Conservation (phyloP, 768 basidiomycete genomes). For the Rossbeevera mucosa region DNA sequence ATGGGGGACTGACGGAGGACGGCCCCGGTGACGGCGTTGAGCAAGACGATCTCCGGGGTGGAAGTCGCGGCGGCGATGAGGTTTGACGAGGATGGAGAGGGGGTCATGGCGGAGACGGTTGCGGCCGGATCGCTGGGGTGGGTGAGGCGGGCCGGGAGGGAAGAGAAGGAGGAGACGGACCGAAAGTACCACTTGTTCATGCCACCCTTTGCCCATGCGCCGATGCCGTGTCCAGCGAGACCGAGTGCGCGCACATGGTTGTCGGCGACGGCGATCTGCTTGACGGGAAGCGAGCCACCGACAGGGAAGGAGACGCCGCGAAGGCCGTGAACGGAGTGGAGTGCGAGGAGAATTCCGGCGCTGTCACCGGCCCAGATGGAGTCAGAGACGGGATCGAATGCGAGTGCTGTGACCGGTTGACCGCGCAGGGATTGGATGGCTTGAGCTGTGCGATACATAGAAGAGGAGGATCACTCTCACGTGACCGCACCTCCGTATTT, state of each 20-base stretch:
- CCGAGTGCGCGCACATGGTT: slow-evolving; percentile 68
- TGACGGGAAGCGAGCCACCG: slow-evolving; percentile 63
- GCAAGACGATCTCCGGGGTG: slow-evolving; percentile 57
- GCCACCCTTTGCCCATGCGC: slow-evolving; percentile 81
- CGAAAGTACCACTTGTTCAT: slow-evolving; percentile 77
- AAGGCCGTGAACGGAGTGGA: slow-evolving; percentile 57
- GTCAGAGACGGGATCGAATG: slow-evolving; percentile 90
- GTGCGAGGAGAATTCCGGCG: slow-evolving; percentile 63
- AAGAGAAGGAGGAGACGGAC: slow-evolving; percentile 31
- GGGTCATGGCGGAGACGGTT: slow-evolving; percentile 40
- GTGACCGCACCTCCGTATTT: slow-evolving; percentile 6
- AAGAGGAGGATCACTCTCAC: slow-evolving; percentile 4
- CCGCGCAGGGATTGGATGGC: slow-evolving; percentile 14
- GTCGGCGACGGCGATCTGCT: slow-evolving; percentile 74
- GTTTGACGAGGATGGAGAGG: slow-evolving; percentile 48
- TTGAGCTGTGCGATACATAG: slow-evolving; percentile 21
- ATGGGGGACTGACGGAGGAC: slow-evolving; percentile 53
- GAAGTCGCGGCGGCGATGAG: slow-evolving; percentile 56
- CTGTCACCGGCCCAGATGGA: slow-evolving; percentile 82
- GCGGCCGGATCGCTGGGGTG: slow-evolving; percentile 30
- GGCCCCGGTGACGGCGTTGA: slow-evolving; percentile 72
- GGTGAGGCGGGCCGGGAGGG: slow-evolving; percentile 3
- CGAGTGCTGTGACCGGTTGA: slow-evolving; percentile 66
- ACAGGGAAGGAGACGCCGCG: slow-evolving; percentile 73
- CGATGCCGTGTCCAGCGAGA: slow-evolving; percentile 57